Conservation (phyloP, 2,329 filamentous ascomycete genomes). For the Lanzia echinophila region DNA sequence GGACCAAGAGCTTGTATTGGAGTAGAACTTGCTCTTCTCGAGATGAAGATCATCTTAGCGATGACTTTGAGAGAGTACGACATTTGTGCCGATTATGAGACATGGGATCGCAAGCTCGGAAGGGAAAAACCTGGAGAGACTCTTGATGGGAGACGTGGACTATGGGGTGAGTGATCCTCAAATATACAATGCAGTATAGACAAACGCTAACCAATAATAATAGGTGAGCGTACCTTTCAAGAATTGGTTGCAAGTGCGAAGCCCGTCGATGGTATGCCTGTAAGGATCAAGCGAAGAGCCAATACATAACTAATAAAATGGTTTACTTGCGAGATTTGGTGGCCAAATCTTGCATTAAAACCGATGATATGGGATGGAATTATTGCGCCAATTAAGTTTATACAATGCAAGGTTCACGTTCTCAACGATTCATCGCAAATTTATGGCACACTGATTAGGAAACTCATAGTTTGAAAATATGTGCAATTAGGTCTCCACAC, state of each 20-base stretch:
- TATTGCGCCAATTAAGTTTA: neutral
- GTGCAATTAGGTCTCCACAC: neutral
- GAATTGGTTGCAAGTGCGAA: conserved; percentile 17
- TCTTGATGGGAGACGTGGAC: conserved; percentile 14
- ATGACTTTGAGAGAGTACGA: conserved; percentile 23
- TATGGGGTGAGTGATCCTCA: conserved; percentile 9
- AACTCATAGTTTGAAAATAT: neutral
- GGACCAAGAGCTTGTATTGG: conserved; percentile 51
- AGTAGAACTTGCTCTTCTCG: conserved; percentile 45
- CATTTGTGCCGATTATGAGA: conserved; percentile 10
- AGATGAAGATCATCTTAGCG: conserved; percentile 42
- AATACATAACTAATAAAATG: conserved; percentile 1
- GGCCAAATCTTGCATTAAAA: neutral
- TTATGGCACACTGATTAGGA: neutral
- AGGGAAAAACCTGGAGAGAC: conserved; percentile 14
- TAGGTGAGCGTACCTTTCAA: conserved; percentile 14
- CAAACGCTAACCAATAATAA: neutral
- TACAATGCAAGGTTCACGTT: too few species aligned
- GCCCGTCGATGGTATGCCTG: conserved; percentile 19
- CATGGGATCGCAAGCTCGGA: conserved; percentile 15
- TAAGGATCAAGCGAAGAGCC: conserved; percentile 1
- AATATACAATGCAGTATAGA: neutral
- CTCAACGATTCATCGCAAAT: neutral
- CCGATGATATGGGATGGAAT: neutral
- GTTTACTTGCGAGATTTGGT: neutral